These are phyloP conservation scores for Andalucia godoyi DNA, from an alignment of 78 protist genomes.

Conservation along the genomic window DNA sequence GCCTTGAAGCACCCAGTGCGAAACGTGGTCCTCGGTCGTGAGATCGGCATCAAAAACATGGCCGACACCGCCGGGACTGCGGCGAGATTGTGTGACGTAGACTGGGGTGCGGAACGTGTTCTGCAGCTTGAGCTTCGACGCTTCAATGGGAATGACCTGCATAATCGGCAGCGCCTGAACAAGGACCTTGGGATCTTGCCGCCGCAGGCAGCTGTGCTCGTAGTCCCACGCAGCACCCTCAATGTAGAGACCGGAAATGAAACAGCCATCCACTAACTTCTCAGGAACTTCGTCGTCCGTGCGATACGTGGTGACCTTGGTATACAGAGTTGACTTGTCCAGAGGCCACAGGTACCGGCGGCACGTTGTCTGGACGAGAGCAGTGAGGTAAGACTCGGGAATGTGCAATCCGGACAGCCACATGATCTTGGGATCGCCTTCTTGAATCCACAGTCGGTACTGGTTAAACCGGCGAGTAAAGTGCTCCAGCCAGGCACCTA, in stretches of 20 bases:
- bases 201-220: conserved; percentile 4
- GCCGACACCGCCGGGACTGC: conserved; percentile 81
- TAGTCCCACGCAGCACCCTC: conserved; percentile 82
- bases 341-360: conserved; percentile 77
- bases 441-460: conserved; percentile 46
- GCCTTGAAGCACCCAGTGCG: conserved; percentile 29
- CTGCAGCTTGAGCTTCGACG: conserved; percentile 26
- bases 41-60: conserved; percentile 79
- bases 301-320: conserved; percentile 34
- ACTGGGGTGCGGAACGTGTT: conserved; percentile 72
- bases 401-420: conserved; percentile 86
- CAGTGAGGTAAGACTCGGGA: conserved; percentile 79
- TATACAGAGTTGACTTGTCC: conserved; percentile 57
- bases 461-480: conserved; percentile 42
- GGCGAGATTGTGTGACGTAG: conserved; percentile 68
- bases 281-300: background rate
- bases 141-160: conserved; percentile 73
- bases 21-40: background rate
- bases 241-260: conserved; percentile 56
- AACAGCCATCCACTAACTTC: conserved; percentile 58
- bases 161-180: conserved; percentile 64
- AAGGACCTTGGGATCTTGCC: conserved; percentile 64
- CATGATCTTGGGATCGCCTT: conserved; percentile 67
- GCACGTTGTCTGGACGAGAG: conserved; percentile 82
- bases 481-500: conserved; percentile 69